phyloP scores from a whole-genome alignment of 805 yeast species.

The Monosporozyma yasuniensis region DNA sequence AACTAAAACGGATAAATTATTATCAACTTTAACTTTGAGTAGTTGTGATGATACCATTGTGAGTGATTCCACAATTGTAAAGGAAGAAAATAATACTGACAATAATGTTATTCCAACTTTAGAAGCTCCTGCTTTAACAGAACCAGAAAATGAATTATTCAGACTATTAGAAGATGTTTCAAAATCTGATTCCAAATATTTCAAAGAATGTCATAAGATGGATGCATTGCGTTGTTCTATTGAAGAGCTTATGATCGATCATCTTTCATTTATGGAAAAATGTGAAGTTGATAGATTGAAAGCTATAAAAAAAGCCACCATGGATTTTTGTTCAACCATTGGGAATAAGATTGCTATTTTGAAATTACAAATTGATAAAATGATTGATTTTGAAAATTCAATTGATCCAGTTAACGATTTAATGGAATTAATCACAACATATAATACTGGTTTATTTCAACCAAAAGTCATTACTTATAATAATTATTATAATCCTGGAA shows the following conservation, averaged over 20 bases:
- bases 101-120: background rate
- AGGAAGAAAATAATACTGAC: background rate
- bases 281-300: conserved; percentile 72
- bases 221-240: conserved; percentile 63
- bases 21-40: background rate
- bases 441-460: conserved; percentile 63
- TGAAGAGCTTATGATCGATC: conserved; percentile 66
- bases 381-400: conserved; percentile 57
- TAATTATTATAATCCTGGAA: conserved; percentile 64
- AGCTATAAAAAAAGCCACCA: conserved; percentile 66
- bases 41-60: background rate
- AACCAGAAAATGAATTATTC: conserved; percentile 38
- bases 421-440: conserved; percentile 53
- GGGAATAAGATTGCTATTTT: conserved; percentile 51
- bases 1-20: background rate
- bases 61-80: too few relatives aligned
- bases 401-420: conserved; percentile 65
- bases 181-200: conserved; percentile 49
- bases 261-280: conserved; percentile 66
- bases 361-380: conserved; percentile 51
- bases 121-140: conserved; percentile 15
- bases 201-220: conserved; percentile 43
- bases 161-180: conserved; percentile 50
- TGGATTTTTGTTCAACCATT: conserved; percentile 61
- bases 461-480: conserved; percentile 71